A percentile compares a stretch with the other conserved stretches of the same genome.
These are phyloP conservation scores for Liquidambar formosana DNA, from an alignment of 164 flowering plant genomes.

Conservation along the genomic window DNA sequence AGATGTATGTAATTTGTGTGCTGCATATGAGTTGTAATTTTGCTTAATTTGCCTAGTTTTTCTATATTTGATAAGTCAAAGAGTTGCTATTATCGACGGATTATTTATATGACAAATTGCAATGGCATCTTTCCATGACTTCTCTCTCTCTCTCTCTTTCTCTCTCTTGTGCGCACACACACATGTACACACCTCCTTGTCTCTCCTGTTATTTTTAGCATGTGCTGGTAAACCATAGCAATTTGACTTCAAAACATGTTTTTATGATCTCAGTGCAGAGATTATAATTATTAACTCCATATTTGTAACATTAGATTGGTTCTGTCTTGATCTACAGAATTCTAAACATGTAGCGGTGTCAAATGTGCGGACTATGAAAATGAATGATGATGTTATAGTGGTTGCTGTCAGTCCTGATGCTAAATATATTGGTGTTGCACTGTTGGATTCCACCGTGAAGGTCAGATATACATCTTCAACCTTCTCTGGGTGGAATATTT, in stretches of 20 bases:
- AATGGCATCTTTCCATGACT: not conserved
- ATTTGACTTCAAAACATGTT: slow-evolving; percentile 1
- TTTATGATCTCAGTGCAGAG: not conserved
- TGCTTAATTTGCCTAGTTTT: not conserved
- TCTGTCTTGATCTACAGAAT: slow-evolving; percentile 45
- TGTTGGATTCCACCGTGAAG: slow-evolving; percentile 84
- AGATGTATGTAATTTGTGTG: not conserved
- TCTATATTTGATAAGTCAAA: not conserved
- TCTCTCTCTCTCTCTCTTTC: too few species aligned
- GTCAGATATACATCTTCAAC: slow-evolving; percentile 28
- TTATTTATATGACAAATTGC: not conserved
- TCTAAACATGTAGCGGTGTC: slow-evolving; percentile 54
- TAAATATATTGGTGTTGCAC: slow-evolving; percentile 81
- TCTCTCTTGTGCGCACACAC: too few species aligned
- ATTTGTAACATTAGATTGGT: not conserved
- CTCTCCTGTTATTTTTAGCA: too few species aligned
- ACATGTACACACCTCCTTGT: too few species aligned
- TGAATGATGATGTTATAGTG: slow-evolving; percentile 81
- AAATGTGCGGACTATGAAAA: slow-evolving; percentile 57
- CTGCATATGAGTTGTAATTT: not conserved
- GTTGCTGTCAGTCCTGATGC: slow-evolving; percentile 81
- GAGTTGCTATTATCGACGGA: not conserved
- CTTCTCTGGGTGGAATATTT: not conserved
- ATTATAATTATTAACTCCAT: not conserved
- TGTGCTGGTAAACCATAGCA: too few species aligned